Percentiles rank a stretch among this genome's conserved stretches.
phyloP scores from a whole-genome alignment of 805 yeast genomes.

The Starmerella etchellsii region DNA sequence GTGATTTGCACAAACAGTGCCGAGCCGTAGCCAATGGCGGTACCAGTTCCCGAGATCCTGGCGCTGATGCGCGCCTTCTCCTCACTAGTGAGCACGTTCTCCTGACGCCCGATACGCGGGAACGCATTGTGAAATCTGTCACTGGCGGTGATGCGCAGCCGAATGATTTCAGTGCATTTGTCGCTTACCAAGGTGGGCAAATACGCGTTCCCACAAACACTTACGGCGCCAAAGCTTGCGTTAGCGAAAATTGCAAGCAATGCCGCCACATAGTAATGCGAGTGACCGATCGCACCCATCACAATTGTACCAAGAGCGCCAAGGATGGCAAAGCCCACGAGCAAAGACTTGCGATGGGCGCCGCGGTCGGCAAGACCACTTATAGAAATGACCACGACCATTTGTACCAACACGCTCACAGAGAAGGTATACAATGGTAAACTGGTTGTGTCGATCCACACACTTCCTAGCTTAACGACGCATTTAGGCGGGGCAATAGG shows the following conservation, averaged over 20 bases:
- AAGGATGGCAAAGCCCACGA: conserved; percentile 43
- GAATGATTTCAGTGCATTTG: conserved; percentile 4
- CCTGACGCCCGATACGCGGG: not conserved
- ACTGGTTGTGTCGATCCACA: conserved; percentile 56
- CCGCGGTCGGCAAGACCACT: conserved; percentile 64
- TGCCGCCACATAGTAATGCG: conserved; percentile 37
- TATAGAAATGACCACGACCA: conserved; percentile 54
- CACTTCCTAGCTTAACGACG: conserved; percentile 35
- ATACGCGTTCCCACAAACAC: conserved; percentile 67
- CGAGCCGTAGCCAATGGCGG: conserved; percentile 56
- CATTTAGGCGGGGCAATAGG: conserved; percentile 30
- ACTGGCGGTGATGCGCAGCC: conserved; percentile 8
- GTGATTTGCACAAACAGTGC: conserved; percentile 54
- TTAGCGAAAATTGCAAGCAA: conserved; percentile 49
- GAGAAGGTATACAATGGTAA: conserved; percentile 66
- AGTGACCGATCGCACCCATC: conserved; percentile 31
- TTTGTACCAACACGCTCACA: conserved; percentile 56
- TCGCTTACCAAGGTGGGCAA: conserved; percentile 42
- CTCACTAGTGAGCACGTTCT: not conserved
- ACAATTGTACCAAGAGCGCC: conserved; percentile 46
- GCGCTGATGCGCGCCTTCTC: conserved; percentile 12
- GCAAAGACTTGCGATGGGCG: conserved; percentile 40
- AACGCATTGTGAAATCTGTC: conserved; percentile 19
- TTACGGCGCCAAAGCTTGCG: conserved; percentile 62
- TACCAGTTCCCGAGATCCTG: conserved; percentile 42